Base-by-base conservation (phyloP, 2,329 filamentous ascomycete species). In the Aurifilum marmelostoma region DNA sequence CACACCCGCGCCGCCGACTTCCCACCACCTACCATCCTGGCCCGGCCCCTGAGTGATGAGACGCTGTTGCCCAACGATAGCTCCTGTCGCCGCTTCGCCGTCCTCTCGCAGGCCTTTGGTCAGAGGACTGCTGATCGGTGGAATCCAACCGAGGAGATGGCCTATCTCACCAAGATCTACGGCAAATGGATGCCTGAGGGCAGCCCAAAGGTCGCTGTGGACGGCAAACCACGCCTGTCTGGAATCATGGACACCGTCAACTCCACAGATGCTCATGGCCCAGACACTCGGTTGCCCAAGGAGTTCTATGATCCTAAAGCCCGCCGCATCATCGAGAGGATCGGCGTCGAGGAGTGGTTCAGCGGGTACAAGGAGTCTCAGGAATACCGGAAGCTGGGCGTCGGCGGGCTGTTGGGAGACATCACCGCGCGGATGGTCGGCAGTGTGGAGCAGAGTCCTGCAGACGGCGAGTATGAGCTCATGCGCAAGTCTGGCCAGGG, bases 201-300 rank as follows among this genome's bases (percentile, higher is more conserved):
- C 47, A 85, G 83, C 39, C 86, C 86, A 21, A 84, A 85, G 52
- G 89, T 97, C 11, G 92, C 91, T 34, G 92, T 98, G 11, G 94
- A 97, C 78, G 90, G 90, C 0, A 90, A 91, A 70, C 96, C 96
- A 0, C 86, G 94, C 59, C 84, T 98, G 16, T 94, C 90, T 7
- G 96, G 96, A 66, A 91, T 99, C 75, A 93, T 97, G 91, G 96
- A 99, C 80, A 96, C 93, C 0, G 87, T 98, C 76, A 98, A 97
- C 77, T 89, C 93, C 8, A 97, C 93, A 0, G 84, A 92, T 16
- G 95, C 94, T 2, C 96, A 98, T 77, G 93, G 92, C 0, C 88
- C 91, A 0, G 86, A 87, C 14, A 97, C 94, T 0, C 89, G 86
- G 60, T 85, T 98, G 2, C 96, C 96, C 0, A 83, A 85, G 12